These are phyloP conservation scores for Alternaria infectoria DNA, from an alignment of 2,329 filamentous ascomycete species.

Conservation along the genomic window DNA sequence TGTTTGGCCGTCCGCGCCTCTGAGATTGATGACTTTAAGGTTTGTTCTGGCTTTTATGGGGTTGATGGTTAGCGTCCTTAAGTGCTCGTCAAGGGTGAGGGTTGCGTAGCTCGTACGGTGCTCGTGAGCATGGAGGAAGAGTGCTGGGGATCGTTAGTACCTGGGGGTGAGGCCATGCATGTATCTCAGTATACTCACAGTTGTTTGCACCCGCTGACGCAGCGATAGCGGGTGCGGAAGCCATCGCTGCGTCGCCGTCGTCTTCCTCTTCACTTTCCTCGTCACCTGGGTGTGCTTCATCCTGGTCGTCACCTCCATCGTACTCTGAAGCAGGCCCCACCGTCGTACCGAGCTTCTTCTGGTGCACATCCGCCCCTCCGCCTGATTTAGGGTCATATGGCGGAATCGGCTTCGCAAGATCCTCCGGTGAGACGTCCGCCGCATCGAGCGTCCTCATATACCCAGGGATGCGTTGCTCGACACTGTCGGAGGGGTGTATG, in stretches of 20 bases:
- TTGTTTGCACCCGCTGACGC: fast-evolving
- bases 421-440: too few species aligned
- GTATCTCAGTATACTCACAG: neutral
- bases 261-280: neutral
- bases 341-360: too few species aligned
- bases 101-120: neutral
- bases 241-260: neutral
- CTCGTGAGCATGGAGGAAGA: neutral
- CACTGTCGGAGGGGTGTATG: too few species aligned
- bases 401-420: too few species aligned
- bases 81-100: neutral
- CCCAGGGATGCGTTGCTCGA: too few species aligned
- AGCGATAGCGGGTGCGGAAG: neutral
- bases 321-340: too few species aligned
- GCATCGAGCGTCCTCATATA: too few species aligned
- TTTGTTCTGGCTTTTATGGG: fast-evolving
- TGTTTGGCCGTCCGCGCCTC: neutral
- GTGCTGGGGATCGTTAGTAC: neutral
- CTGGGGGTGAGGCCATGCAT: fast-evolving
- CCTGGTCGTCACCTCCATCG: too few species aligned
- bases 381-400: too few species aligned
- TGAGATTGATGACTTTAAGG: neutral
- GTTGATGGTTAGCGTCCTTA: neutral
- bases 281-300: too few species aligned
- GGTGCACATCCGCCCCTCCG: too few species aligned